phyloP scores from a whole-genome alignment of 1,139 yeast genomes.

The Candida glucosophila region DNA sequence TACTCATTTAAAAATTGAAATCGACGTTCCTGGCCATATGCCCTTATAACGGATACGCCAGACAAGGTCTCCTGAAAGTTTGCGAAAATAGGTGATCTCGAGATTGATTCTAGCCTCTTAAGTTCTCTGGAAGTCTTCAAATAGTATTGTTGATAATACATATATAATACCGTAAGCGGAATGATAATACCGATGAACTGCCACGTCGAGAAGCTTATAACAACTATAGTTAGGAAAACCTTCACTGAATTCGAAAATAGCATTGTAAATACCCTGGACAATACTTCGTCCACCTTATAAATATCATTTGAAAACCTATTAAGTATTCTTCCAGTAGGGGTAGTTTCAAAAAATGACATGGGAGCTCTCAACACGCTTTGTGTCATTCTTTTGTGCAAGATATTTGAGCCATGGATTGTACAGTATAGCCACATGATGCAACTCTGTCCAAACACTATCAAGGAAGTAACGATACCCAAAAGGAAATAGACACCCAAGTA shows the following conservation, averaged over 20 bases:
- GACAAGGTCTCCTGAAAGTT: conserved; percentile 93
- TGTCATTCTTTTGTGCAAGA: conserved; percentile 75
- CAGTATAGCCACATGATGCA: conserved; percentile 75
- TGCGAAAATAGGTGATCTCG: conserved; percentile 90
- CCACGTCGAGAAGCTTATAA: conserved; percentile 85
- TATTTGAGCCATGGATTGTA: conserved; percentile 74
- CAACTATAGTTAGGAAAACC: conserved; percentile 75
- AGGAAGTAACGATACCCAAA: conserved; percentile 57
- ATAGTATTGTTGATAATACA: conserved; percentile 84
- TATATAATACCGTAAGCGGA: conserved; percentile 67
- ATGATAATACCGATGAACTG: conserved; percentile 62
- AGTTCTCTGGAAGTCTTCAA: conserved; percentile 86
- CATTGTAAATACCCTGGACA: conserved; percentile 78
- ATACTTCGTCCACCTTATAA: conserved; percentile 80
- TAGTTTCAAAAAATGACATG: conserved; percentile 94
- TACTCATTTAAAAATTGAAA: conserved; percentile 67
- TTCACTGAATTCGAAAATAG: conserved; percentile 66
- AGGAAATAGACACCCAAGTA: conserved; percentile 72
- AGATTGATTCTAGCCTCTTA: conserved; percentile 88
- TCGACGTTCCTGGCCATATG: conserved; percentile 69
- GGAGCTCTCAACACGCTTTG: conserved; percentile 80
- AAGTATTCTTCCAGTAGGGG: conserved; percentile 90
- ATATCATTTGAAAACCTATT: conserved; percentile 93
- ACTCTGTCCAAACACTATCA: conserved; percentile 58
- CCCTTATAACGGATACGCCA: conserved; percentile 86